phyloP scores from a whole-genome alignment of 2,329 filamentous ascomycete genomes.

The Ophiostoma quercus region DNA sequence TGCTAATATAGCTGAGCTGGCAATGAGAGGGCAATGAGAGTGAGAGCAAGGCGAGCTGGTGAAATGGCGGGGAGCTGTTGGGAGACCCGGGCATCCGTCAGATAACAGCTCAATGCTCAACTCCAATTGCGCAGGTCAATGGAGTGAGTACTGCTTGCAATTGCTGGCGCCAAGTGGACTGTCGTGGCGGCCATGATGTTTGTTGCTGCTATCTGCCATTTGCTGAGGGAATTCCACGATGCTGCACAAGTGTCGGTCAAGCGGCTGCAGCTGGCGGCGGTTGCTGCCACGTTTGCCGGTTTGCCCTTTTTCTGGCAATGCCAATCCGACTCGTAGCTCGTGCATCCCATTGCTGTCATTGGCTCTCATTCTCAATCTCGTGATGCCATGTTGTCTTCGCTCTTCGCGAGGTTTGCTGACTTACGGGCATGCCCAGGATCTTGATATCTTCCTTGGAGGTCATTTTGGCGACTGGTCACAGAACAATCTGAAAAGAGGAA shows the following conservation, averaged over 20 bases:
- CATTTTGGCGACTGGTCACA: slow-evolving; percentile 50
- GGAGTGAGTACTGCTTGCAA: background rate
- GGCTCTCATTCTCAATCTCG: background rate
- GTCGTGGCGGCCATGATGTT: background rate
- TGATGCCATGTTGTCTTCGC: background rate
- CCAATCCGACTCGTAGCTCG: background rate
- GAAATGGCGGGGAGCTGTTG: background rate
- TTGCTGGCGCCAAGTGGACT: background rate
- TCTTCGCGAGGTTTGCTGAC: slow-evolving; percentile 31
- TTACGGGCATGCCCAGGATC: slow-evolving; percentile 65
- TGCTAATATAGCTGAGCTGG: background rate
- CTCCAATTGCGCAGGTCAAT: slow-evolving; percentile 18
- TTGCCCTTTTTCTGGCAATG: background rate
- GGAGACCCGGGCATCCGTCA: background rate
- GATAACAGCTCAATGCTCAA: background rate
- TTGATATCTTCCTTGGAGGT: slow-evolving; percentile 50
- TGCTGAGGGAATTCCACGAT: slow-evolving; percentile 31
- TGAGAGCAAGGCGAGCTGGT: background rate
- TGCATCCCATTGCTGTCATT: background rate
- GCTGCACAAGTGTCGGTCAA: slow-evolving; percentile 21
- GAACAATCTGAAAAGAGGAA: slow-evolving; percentile 36
- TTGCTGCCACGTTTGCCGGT: background rate
- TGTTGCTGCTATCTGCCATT: background rate
- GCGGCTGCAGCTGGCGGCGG: background rate
- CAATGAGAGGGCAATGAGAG: background rate